These are phyloP conservation scores for Panicum virgatum DNA, from an alignment of 202 grass and related monocot genomes.

Conservation along the genomic window DNA sequence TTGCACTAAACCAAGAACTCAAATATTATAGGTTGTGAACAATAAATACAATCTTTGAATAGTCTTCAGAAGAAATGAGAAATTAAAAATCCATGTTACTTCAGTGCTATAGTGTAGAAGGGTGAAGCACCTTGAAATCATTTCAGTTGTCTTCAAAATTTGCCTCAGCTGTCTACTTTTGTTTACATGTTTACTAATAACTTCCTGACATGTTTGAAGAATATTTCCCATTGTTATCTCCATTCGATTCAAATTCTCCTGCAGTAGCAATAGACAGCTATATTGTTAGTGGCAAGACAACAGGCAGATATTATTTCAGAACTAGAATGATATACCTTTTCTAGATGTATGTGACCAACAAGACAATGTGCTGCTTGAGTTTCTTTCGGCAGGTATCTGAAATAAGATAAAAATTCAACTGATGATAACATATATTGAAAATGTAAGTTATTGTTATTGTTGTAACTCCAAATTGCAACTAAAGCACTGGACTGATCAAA, in stretches of 20 bases:
- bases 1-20: not conserved
- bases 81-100: slow-evolving; percentile 6
- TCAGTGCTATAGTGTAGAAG: not conserved
- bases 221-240: slow-evolving; percentile 52
- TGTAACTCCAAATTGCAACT: not conserved
- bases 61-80: not conserved
- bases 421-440: slow-evolving; percentile 14
- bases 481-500: slow-evolving; percentile 17
- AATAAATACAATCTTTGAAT: not conserved
- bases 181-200: slow-evolving; percentile 46
- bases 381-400: slow-evolving; percentile 63
- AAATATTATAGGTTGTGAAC: not conserved
- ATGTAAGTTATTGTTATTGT: slow-evolving; percentile 3
- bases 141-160: slow-evolving; percentile 47
- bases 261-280: slow-evolving; percentile 9
- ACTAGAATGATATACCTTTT: slow-evolving; percentile 61
- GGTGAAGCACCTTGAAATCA: slow-evolving; percentile 52
- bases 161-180: slow-evolving; percentile 59
- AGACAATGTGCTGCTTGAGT: slow-evolving; percentile 57
- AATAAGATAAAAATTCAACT: slow-evolving; percentile 32
- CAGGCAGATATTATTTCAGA: slow-evolving; percentile 1
- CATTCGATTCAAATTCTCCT: slow-evolving; percentile 64
- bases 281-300: slow-evolving; percentile 5
- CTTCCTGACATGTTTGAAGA: slow-evolving; percentile 67
- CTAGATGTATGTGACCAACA: slow-evolving; percentile 81